phyloP scores from a whole-genome alignment of 192 early-diverging fungal species.

The Entomortierella lignicola region DNA sequence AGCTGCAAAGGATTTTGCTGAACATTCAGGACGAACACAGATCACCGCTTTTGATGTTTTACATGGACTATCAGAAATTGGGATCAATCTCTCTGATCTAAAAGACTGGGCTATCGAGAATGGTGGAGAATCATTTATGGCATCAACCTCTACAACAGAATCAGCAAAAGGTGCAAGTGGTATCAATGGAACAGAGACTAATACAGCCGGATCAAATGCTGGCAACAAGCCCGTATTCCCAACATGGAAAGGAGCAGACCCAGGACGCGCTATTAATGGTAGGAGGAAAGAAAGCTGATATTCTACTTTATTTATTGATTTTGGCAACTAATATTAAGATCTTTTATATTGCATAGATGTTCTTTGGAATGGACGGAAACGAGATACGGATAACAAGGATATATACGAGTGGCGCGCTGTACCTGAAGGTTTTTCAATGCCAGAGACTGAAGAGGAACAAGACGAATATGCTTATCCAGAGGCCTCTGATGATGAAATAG shows the following conservation, averaged over 20 bases:
- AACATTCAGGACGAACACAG: conserved; percentile 57
- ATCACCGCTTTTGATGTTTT: conserved; percentile 58
- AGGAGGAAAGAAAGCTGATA: not conserved
- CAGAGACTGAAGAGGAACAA: conserved; percentile 47
- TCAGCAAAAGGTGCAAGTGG: not conserved
- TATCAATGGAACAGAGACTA: not conserved
- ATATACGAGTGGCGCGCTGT: conserved; percentile 51
- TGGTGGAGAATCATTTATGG: conserved; percentile 49
- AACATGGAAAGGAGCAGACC: conserved; percentile 61
- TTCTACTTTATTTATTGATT: not conserved
- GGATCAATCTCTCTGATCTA: conserved; percentile 52
- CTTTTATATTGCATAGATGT: conserved; percentile 9
- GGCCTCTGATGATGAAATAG: conserved; percentile 11
- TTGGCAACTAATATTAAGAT: not conserved
- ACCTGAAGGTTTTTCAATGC: conserved; percentile 42
- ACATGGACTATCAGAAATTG: conserved; percentile 56
- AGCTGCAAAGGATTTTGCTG: conserved; percentile 59
- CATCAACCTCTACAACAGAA: not conserved
- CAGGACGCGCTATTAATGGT: conserved; percentile 59
- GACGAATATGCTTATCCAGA: conserved; percentile 47
- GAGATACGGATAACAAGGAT: conserved; percentile 7
- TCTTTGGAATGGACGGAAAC: conserved; percentile 37
- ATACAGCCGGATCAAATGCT: conserved; percentile 1
- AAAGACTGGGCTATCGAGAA: conserved; percentile 59
- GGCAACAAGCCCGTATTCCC: conserved; percentile 38